phyloP scores from a whole-genome alignment of 148 eudicot genomes.

The Rhododendron griersonianum region DNA sequence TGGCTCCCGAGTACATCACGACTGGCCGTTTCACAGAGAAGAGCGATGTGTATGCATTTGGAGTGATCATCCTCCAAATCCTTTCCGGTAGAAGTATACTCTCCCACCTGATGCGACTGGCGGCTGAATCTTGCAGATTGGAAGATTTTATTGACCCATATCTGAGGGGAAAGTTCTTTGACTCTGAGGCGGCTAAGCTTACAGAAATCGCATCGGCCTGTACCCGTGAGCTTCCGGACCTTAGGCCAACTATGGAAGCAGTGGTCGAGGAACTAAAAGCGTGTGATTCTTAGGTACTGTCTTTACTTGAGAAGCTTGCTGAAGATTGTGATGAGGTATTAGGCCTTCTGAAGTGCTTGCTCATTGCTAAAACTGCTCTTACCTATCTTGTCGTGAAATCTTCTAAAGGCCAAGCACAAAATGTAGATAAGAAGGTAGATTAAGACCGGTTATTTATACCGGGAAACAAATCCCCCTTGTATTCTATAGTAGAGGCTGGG shows the following conservation, averaged over 20 bases:
- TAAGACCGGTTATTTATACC: neutral
- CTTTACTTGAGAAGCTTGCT: neutral
- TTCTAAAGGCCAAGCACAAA: neutral
- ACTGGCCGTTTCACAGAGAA: constrained; percentile 89
- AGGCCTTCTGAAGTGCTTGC: neutral
- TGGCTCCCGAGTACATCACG: constrained; percentile 90
- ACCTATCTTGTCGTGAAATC: too few species aligned
- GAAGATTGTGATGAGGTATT: neutral
- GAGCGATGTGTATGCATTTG: constrained; percentile 89
- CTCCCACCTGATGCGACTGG: constrained; percentile 37
- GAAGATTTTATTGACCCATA: constrained; percentile 61
- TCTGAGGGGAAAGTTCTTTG: constrained; percentile 48
- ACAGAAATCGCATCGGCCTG: constrained; percentile 57
- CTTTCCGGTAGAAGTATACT: constrained; percentile 64
- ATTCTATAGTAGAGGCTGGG: neutral
- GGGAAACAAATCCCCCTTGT: neutral
- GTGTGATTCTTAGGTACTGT: neutral
- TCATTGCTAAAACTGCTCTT: neutral
- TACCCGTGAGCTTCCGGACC: constrained; percentile 60
- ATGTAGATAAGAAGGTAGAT: neutral
- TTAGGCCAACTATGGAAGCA: constrained; percentile 56
- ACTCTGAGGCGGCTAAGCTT: constrained; percentile 42
- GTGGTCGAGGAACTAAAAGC: constrained; percentile 46
- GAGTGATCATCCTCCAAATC: constrained; percentile 74
- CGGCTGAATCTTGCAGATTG: constrained; percentile 45